Base-by-base conservation (phyloP, 768 basidiomycete species). In the Cystofilobasidium ferigula region DNA sequence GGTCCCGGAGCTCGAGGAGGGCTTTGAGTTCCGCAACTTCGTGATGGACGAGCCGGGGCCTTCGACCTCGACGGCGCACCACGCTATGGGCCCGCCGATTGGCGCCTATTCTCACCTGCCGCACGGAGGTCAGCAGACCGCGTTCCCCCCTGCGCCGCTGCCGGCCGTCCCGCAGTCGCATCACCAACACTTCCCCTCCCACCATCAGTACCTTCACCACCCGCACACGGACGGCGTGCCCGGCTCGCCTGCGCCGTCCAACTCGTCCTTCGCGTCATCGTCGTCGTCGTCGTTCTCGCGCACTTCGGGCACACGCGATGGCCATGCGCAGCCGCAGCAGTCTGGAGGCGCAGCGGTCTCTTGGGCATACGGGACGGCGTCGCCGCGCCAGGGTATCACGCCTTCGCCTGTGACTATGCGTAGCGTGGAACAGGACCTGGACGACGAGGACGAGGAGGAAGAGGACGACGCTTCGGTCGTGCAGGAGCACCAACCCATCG, bases 11-110 rank as follows among this genome's bases (percentile, higher is more conserved):
- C 51, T 54, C 51, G 51, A 54, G 20, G 51, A 54, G 30, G 51
- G 51, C 51, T 54, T 54, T 18, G 51, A 54, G 51, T 54, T 54
- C 18, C 51, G 51, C 51, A 54, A 54, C 51, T 54, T 54, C 16
- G 51, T 54, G 51, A 54, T 54, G 51, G 51, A 54, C 51, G 51
- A 54, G 4, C 51, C 51, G 14, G 51, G 28, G 2, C 2, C 51
- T 2, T 54, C 51, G 5, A 18, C 51, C 1, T 6, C 26, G 18
- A 32, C 28, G 5, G 22, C 3, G 45, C 45, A 47, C 45, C n/a
- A 22, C 3, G 6, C 38, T 40, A 16, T 8, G 9, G 38, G 38
- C 38, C 8, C 38, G 16, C 38, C 38, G 16, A 40, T 16, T 9
- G 13, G 45, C 22, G 9, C 22, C n/a, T 12, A 5, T 5, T n/a